These are phyloP conservation scores for Apophysomyces ossiformis DNA, from an alignment of 371 early-diverging fungal genomes.

Conservation along the genomic window DNA sequence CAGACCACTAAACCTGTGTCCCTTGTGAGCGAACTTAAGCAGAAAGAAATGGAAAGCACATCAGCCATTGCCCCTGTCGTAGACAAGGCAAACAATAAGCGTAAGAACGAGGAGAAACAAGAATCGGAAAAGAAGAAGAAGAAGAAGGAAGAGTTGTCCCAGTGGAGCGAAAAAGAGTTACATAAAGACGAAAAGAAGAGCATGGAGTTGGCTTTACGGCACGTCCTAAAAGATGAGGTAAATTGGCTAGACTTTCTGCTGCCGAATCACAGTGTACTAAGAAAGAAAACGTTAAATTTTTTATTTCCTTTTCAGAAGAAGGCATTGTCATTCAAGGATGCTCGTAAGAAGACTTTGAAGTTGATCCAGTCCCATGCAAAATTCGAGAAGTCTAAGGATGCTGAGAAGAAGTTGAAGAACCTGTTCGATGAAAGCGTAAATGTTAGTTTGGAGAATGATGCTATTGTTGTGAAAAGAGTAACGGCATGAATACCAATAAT, in stretches of 20 bases:
- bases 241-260: background rate
- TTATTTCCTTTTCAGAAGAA: slow-evolving; percentile 17
- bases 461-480: slow-evolving; percentile 12
- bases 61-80: slow-evolving; percentile 10
- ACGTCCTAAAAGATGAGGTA: slow-evolving; percentile 33
- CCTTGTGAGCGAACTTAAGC: slow-evolving; percentile 65
- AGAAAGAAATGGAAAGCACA: slow-evolving; percentile 32
- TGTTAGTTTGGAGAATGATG: slow-evolving; percentile 23
- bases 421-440: slow-evolving; percentile 22
- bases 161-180: slow-evolving; percentile 36
- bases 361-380: slow-evolving; percentile 38
- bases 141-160: slow-evolving; percentile 21
- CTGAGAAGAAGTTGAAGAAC: slow-evolving; percentile 25
- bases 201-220: slow-evolving; percentile 35
- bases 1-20: slow-evolving; percentile 43
- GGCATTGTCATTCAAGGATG: slow-evolving; percentile 33
- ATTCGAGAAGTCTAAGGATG: slow-evolving; percentile 15
- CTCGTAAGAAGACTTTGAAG: slow-evolving; percentile 41
- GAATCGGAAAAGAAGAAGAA: slow-evolving; percentile 18
- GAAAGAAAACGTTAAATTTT: too few relatives aligned
- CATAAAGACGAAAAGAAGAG: slow-evolving; percentile 28
- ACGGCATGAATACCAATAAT: background rate
- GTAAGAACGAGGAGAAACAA: slow-evolving; percentile 34
- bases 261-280: background rate
- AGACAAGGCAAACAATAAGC: slow-evolving; percentile 16